Conservation (phyloP, 106 monocot species). For the Dactylorhiza incarnata region DNA sequence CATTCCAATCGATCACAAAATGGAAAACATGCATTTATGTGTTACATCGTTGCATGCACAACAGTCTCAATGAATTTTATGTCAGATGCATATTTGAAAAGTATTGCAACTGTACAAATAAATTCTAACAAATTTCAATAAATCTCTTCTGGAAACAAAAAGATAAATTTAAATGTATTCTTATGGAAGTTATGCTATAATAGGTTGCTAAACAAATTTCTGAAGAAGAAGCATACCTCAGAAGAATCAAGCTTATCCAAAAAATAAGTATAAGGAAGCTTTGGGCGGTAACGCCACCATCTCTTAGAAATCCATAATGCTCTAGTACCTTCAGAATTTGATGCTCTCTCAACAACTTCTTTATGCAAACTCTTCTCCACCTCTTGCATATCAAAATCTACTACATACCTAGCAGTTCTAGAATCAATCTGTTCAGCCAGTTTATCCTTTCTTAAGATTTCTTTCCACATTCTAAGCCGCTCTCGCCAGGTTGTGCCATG, state of each 20-base stretch:
- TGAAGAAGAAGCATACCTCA: constrained; percentile 43
- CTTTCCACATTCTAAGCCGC: constrained; percentile 58
- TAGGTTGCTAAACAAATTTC: background rate
- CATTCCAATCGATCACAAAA: background rate
- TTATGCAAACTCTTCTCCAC: constrained; percentile 72
- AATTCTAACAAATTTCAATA: background rate
- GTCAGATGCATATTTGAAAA: too few relatives aligned
- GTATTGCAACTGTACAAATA: background rate
- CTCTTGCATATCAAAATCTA: constrained; percentile 93
- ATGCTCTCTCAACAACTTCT: constrained; percentile 51
- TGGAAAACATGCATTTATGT: too few relatives aligned
- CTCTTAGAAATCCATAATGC: constrained; percentile 87
- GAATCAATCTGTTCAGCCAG: constrained; percentile 56
- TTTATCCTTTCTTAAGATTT: constrained; percentile 55
- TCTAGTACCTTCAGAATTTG: constrained; percentile 38
- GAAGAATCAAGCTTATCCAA: constrained; percentile 77
- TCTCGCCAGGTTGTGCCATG: constrained; percentile 51
- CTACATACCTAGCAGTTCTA: constrained; percentile 55
- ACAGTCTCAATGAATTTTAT: too few relatives aligned
- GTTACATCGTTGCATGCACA: too few relatives aligned
- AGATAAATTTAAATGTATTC: background rate
- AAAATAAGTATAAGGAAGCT: constrained; percentile 79
- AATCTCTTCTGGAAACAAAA: background rate
- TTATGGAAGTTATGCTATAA: background rate
- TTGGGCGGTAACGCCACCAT: constrained; percentile 94